Conservation (phyloP, 1,284 basidiomycete species). For the Ganoderma boninense region DNA sequence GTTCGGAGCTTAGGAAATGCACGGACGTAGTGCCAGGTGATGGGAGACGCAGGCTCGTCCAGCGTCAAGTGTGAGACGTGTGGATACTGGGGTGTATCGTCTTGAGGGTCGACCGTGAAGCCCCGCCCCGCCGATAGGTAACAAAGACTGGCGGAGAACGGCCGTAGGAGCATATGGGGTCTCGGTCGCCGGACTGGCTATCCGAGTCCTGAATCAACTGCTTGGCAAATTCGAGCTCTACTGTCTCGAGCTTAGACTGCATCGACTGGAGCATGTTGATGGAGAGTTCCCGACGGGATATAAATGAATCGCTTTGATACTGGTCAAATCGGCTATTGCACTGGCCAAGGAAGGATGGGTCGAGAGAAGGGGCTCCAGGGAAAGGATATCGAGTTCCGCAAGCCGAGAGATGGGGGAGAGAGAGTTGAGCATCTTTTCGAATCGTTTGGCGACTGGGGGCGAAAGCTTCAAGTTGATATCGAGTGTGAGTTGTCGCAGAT, state of each 20-base stretch:
- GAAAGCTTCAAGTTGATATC: neutral
- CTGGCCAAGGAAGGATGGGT: neutral
- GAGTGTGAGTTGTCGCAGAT: neutral
- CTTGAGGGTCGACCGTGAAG: neutral
- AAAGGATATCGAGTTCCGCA: neutral
- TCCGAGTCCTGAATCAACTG: no score
- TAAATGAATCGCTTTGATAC: neutral
- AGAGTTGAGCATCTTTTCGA: neutral
- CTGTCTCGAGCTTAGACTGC: neutral
- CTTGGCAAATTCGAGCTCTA: neutral
- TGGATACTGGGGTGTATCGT: neutral
- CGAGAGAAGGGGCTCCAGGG: neutral
- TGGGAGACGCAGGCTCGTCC: neutral
- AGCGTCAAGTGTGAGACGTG: neutral
- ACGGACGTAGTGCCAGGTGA: neutral
- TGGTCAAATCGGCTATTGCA: neutral
- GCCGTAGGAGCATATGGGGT: neutral
- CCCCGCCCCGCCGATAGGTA: neutral
- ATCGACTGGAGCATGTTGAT: neutral
- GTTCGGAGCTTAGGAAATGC: neutral
- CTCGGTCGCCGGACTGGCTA: neutral
- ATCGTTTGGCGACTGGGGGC: neutral
- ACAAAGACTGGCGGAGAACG: neutral
- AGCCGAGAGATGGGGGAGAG: neutral
- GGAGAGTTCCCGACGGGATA: neutral